Conservation (phyloP, 176 grass and related monocot species). For the Oryza glumipatula region DNA sequence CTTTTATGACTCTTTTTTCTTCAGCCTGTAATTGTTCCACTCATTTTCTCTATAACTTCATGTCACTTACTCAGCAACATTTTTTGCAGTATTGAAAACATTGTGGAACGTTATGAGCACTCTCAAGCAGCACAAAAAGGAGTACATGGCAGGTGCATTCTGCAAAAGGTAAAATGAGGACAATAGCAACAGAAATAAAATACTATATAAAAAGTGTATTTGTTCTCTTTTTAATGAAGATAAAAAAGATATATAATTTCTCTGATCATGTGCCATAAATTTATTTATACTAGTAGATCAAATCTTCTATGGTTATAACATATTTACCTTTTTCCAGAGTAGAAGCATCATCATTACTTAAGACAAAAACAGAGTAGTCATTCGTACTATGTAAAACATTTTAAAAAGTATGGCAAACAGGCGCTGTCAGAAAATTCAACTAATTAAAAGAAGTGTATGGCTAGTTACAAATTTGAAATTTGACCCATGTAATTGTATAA, state of each 20-base stretch:
- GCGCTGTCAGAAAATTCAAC: no score
- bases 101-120: conserved; percentile 33
- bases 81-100: conserved; percentile 40
- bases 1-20: background rate
- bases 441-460: no score
- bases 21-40: background rate
- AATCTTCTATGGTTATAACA: no score
- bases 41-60: no score
- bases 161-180: conserved; percentile 19
- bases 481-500: background rate
- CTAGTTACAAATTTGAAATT: conserved; percentile 6
- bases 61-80: background rate
- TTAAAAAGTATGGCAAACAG: background rate
- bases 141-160: background rate
- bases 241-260: background rate
- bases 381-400: background rate
- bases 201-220: background rate
- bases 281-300: no score
- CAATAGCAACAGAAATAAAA: background rate
- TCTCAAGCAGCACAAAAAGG: conserved; percentile 8
- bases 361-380: background rate
- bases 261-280: background rate
- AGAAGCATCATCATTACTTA: background rate
- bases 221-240: background rate
- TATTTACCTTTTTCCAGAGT: no score